Evolutionary conservation across 2,329 filamentous ascomycete genomes (phyloP), one percentile per base, ranked within the genome.

Genomic region (Botrytis pseudocinerea): DNA sequence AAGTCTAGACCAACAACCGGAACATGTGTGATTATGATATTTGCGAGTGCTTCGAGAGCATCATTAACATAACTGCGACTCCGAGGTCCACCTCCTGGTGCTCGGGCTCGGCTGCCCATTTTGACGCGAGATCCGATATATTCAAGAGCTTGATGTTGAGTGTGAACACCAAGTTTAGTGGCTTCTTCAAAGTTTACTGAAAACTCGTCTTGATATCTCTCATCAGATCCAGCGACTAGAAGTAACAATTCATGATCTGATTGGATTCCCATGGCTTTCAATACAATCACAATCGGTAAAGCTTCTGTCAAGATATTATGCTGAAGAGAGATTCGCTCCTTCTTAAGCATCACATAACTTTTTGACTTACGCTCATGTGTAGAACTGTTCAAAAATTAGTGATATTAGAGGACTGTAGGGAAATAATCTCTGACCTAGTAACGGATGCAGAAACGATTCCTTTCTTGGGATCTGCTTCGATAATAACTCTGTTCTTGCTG

Each of bases 401-500:
- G 66, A 72, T 62, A 32, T 46, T 54, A 6, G 4, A 22, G 42
- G 69, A 44, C 40, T 32, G 32, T 9, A 20, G 28, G 35, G 44
- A 57, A 25, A 74, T 78, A 86, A 22, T 12, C n/a, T 32, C 70
- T 71, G 28, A 71, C 85, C 86, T 88, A 12, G 95, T 99, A 44
- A 98, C 96, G 1, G 96, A 98, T 54, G 97, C 96, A 77, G 95
- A 93, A 73, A 98, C 95, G 76, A 97, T 91, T 74, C 93, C 93
- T 83, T 98, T 98, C 84, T 97, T 97, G 70, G 91, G 88, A 79
- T 95, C 93, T 72, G 93, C 91, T 83, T 99, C 97, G 25, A 99
- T 95, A 81, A 99, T 98, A 79, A 99, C 93, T 85, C 96, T 91
- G 83, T 99, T 99, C 88, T 99, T 99, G 87, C 96, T 99, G 81